A percentile compares a stretch with the other conserved stretches of the same genome.
phyloP scores from a whole-genome alignment of 139 green algal species.

The Nannochloris sp. region DNA sequence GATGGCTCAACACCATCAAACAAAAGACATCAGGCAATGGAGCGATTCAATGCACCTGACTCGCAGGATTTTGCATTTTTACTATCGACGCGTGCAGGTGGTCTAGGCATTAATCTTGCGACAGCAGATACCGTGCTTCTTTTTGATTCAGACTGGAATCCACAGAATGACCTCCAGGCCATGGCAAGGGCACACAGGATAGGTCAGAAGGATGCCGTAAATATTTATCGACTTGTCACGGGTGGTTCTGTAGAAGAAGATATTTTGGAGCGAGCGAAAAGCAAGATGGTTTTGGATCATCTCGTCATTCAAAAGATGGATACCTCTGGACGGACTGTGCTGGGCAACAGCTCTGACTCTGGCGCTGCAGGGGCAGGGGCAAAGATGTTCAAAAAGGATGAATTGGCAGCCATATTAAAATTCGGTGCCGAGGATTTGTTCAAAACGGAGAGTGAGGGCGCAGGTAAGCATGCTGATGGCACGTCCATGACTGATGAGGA shows the following conservation, averaged over 20 bases:
- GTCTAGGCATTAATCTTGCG: conserved; percentile 84
- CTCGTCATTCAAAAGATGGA: conserved; percentile 92
- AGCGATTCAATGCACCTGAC: conserved; percentile 87
- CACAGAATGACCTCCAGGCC: conserved; percentile 80
- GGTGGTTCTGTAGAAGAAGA: conserved; percentile 9
- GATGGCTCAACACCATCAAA: conserved; percentile 78
- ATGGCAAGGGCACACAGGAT: conserved; percentile 92
- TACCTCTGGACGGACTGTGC: conserved; percentile 69
- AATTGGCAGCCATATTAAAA: conserved; percentile 86
- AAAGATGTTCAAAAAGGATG: conserved; percentile 87
- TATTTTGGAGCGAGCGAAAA: conserved; percentile 5
- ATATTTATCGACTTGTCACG: conserved; percentile 71
- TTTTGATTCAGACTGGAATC: conserved; percentile 59
- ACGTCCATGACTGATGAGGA: conserved; percentile 61
- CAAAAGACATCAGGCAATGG: conserved; percentile 75
- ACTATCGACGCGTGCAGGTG: conserved; percentile 80
- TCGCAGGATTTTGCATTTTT: conserved; percentile 90
- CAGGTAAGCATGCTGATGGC: conserved; percentile 29
- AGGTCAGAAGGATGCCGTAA: conserved; percentile 86
- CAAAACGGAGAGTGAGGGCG: conserved; percentile 46
- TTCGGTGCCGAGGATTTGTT: conserved; percentile 95
- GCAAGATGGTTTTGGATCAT: conserved; percentile 97
- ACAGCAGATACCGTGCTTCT: conserved; percentile 79
- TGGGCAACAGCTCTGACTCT: conserved; percentile 32
- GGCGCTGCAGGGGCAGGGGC: conserved; percentile 35